Conservation (phyloP, 2,329 filamentous ascomycete species). For the Colletotrichum sp. region DNA sequence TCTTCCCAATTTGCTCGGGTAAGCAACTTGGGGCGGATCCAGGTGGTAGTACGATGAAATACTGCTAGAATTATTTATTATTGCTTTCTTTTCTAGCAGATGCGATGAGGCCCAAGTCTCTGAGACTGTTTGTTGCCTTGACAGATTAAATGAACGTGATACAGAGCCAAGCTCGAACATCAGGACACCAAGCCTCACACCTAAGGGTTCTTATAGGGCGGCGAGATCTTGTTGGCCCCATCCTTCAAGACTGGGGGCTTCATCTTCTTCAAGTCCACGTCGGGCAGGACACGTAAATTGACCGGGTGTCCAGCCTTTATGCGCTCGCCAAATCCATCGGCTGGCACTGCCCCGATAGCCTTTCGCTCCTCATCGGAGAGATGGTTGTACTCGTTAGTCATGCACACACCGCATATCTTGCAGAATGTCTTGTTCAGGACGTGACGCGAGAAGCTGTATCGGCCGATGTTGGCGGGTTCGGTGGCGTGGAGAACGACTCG, state of each 20-base stretch:
- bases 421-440: constrained; percentile 50
- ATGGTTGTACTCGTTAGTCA: constrained; percentile 36
- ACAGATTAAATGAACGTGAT: not conserved
- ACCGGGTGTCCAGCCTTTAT: constrained; percentile 30
- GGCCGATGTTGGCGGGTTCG: constrained; percentile 37
- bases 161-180: not conserved
- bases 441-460: constrained; percentile 42
- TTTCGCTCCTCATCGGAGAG: constrained; percentile 40
- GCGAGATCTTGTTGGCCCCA: constrained; percentile 30
- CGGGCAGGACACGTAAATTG: constrained; percentile 44
- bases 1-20: not conserved
- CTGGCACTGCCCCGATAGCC: constrained; percentile 24
- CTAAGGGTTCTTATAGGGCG: constrained; percentile 46
- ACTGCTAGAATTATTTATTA: not conserved
- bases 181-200: not conserved
- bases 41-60: not conserved
- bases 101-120: accelerated
- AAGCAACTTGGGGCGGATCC: not conserved
- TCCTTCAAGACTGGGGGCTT: constrained; percentile 24
- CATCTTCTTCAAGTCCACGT: constrained; percentile 37
- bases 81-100: not conserved
- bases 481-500: constrained; percentile 43
- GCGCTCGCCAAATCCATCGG: not conserved
- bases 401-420: constrained; percentile 48
- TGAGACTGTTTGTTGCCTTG: accelerated